Percentiles rank a stretch among this genome's conserved stretches.
Evolutionary conservation across 805 yeast genomes (phyloP).

Genomic region (Candida orba): DNA sequence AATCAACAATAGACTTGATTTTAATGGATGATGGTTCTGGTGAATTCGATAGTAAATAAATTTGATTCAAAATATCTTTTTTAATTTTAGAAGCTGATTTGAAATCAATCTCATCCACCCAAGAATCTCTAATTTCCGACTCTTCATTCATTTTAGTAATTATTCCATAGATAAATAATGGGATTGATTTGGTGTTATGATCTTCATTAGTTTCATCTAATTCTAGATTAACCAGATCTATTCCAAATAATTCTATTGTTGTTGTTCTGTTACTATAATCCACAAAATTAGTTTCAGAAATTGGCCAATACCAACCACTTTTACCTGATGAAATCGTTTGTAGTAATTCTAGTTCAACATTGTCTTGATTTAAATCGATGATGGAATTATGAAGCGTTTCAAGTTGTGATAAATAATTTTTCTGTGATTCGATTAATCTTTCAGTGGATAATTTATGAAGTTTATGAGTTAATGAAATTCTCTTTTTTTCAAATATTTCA

Average conservation of each 20-base stretch:
- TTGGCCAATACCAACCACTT: conserved; percentile 24
- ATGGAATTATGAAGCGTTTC: neutral
- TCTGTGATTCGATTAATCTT: conserved; percentile 3
- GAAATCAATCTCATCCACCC: conserved; percentile 16
- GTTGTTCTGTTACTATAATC: conserved; percentile 3
- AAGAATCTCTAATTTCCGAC: conserved; percentile 5
- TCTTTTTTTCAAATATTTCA: conserved; percentile 13
- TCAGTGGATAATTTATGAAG: conserved; percentile 11
- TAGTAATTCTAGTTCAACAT: conserved; percentile 9
- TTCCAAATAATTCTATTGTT: conserved; percentile 12
- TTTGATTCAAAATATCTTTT: neutral
- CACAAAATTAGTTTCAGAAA: conserved; percentile 9
- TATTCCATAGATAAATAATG: conserved; percentile 13
- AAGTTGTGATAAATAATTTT: conserved; percentile 2
- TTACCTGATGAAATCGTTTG: neutral
- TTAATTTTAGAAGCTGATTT: conserved; percentile 14
- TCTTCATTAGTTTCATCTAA: conserved; percentile 6
- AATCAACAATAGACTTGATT: conserved; percentile 4
- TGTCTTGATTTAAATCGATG: conserved; percentile 2
- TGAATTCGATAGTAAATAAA: neutral
- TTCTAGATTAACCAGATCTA: conserved; percentile 17
- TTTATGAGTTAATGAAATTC: conserved; percentile 10
- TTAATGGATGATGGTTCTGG: neutral
- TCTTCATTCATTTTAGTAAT: conserved; percentile 6
- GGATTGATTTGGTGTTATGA: conserved; percentile 10